phyloP scores from a whole-genome alignment of 352 stramenopile genomes.

The Globisporangium solare region DNA sequence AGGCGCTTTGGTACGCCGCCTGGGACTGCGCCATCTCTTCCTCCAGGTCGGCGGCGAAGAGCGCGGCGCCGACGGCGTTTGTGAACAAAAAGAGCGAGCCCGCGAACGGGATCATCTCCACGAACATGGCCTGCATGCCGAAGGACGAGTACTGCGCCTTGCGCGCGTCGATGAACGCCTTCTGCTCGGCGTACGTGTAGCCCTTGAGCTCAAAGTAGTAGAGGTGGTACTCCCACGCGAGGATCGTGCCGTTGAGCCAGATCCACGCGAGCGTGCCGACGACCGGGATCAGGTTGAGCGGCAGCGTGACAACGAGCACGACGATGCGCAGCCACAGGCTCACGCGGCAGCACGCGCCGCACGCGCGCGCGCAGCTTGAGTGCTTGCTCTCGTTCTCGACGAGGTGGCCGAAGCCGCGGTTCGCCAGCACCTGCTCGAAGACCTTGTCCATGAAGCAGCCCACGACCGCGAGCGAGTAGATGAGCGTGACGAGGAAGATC shows the following conservation, averaged over 20 bases:
- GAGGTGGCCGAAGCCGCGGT: constrained; percentile 40
- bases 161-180: constrained; percentile 37
- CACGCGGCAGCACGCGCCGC: constrained; percentile 51
- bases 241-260: constrained; percentile 63
- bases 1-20: not conserved
- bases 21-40: constrained; percentile 24
- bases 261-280: constrained; percentile 56
- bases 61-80: constrained; percentile 60
- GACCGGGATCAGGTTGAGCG: constrained; percentile 65
- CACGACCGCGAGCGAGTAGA: constrained; percentile 56
- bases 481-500: constrained; percentile 69
- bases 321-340: constrained; percentile 42
- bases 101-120: constrained; percentile 71
- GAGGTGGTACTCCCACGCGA: constrained; percentile 70
- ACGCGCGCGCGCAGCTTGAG: constrained; percentile 36
- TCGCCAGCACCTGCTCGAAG: constrained; percentile 53
- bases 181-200: constrained; percentile 50
- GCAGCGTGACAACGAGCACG: constrained; percentile 55
- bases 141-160: constrained; percentile 61
- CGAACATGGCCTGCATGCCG: constrained; percentile 61
- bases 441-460: constrained; percentile 59
- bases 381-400: constrained; percentile 43
- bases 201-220: constrained; percentile 78
- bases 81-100: constrained; percentile 68
- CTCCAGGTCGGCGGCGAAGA: constrained; percentile 64